These are phyloP conservation scores for Phytophthora sansomeana DNA, from an alignment of 352 stramenopile genomes.

Conservation along the genomic window DNA sequence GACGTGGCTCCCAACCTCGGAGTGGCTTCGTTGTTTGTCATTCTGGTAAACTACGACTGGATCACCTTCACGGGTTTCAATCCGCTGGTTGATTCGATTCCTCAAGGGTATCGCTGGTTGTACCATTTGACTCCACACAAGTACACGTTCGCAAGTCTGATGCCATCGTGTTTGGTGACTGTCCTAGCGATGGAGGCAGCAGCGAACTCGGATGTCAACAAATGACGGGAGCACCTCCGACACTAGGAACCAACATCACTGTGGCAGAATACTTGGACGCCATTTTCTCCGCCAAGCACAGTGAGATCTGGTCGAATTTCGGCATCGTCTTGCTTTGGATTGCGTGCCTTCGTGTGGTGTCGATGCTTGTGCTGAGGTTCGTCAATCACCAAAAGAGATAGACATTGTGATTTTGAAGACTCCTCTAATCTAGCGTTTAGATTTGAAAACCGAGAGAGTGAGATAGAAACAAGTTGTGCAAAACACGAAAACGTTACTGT, in stretches of 20 bases:
- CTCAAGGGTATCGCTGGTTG: constrained; percentile 40
- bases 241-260: constrained; percentile 23
- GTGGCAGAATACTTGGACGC: constrained; percentile 38
- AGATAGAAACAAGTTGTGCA: too few relatives aligned
- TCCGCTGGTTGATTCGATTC: constrained; percentile 37
- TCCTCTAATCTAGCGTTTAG: too few relatives aligned
- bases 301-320: constrained; percentile 30
- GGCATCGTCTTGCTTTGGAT: constrained; percentile 31
- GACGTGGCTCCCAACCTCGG: constrained; percentile 43
- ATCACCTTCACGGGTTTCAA: constrained; percentile 47
- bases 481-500: too few relatives aligned
- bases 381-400: constrained; percentile 47
- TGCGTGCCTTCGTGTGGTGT: constrained; percentile 23
- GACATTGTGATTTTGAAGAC: too few relatives aligned
- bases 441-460: too few relatives aligned
- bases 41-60: constrained; percentile 42
- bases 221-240: constrained; percentile 25
- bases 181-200: constrained; percentile 6
- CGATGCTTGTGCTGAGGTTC: constrained; percentile 32
- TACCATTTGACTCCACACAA: constrained; percentile 44
- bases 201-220: constrained; percentile 29
- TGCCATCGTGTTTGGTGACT: constrained; percentile 40
- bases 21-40: constrained; percentile 33
- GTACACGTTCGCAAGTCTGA: constrained; percentile 40
- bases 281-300: constrained; percentile 39